These are phyloP conservation scores for Suzukiozyma palmioleophila DNA, from an alignment of 1,139 yeast species.

Conservation along the genomic window DNA sequence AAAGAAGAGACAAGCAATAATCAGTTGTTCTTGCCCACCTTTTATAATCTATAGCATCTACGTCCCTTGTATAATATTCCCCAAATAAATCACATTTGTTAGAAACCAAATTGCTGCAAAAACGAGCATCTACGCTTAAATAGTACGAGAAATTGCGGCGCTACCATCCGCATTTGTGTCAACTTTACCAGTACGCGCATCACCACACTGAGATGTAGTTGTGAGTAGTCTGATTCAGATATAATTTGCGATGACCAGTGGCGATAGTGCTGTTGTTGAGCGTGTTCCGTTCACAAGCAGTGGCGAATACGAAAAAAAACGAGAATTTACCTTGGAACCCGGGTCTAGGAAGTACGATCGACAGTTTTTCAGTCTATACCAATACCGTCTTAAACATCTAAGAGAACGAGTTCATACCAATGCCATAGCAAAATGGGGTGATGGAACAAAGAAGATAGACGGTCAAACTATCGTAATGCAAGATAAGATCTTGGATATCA, in stretches of 20 bases:
- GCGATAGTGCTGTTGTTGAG: too few species aligned
- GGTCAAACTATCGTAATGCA: constrained; percentile 33
- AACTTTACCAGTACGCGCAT: too few species aligned
- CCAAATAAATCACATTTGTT: constrained; percentile 2
- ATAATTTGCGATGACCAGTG: too few species aligned
- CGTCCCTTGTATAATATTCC: constrained; percentile 1
- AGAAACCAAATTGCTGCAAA: not conserved
- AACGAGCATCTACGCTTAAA: too few species aligned
- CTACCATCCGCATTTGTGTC: too few species aligned
- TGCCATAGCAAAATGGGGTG: constrained; percentile 41
- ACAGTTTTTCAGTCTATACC: constrained; percentile 77
- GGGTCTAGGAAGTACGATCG: constrained; percentile 50
- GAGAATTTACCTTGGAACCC: constrained; percentile 15
- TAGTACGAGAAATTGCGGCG: not conserved
- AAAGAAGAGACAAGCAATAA: constrained; percentile 26
- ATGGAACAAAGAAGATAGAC: constrained; percentile 37
- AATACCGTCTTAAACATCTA: constrained; percentile 52
- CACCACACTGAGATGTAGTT: too few species aligned
- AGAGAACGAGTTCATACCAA: constrained; percentile 50
- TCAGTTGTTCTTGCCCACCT: not conserved
- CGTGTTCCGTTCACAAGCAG: not conserved
- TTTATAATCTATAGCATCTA: not conserved
- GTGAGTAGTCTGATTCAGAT: too few species aligned
- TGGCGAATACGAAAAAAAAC: constrained; percentile 13
- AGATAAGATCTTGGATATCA: constrained; percentile 74